Conservation (phyloP, 225 moss, liverwort and hornwort species). For the Marchantia paleacea region DNA sequence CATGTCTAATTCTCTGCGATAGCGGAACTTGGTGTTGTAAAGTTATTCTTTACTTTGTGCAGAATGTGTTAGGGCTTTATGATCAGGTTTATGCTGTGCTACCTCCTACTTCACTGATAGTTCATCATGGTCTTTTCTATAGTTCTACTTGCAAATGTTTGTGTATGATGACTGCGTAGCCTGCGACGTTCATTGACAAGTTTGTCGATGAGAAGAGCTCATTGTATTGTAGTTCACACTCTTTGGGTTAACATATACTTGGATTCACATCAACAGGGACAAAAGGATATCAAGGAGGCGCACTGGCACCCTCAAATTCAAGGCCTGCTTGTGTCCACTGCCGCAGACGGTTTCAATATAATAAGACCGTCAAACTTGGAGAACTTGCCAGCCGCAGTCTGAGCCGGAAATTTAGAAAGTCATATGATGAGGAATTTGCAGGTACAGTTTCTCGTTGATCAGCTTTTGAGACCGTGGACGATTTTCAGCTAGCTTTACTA, state of each 20-base stretch:
- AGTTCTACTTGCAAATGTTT: background rate
- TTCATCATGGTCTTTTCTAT: too few relatives aligned
- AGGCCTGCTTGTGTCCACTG: conserved; percentile 79
- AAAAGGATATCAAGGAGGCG: conserved; percentile 82
- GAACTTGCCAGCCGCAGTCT: conserved; percentile 57
- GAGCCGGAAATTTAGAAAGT: background rate
- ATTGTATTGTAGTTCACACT: too few relatives aligned
- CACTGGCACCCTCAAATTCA: conserved; percentile 98
- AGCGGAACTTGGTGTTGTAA: background rate
- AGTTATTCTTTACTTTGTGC: background rate
- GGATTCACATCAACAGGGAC: conserved; percentile 47
- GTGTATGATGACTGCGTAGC: background rate
- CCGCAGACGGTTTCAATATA: conserved; percentile 81
- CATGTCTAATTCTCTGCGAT: background rate
- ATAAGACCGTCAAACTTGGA: conserved; percentile 83
- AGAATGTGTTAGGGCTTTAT: background rate
- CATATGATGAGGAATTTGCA: background rate
- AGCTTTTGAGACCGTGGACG: too few relatives aligned
- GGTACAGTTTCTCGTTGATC: background rate
- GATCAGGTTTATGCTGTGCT: background rate
- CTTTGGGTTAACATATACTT: background rate
- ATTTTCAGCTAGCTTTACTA: background rate
- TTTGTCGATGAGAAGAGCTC: too few relatives aligned
- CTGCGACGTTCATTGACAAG: background rate
- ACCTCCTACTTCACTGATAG: too few relatives aligned